These are phyloP conservation scores for Leishmania tarentolae DNA, from an alignment of 208 protist species.

Conservation along the genomic window DNA sequence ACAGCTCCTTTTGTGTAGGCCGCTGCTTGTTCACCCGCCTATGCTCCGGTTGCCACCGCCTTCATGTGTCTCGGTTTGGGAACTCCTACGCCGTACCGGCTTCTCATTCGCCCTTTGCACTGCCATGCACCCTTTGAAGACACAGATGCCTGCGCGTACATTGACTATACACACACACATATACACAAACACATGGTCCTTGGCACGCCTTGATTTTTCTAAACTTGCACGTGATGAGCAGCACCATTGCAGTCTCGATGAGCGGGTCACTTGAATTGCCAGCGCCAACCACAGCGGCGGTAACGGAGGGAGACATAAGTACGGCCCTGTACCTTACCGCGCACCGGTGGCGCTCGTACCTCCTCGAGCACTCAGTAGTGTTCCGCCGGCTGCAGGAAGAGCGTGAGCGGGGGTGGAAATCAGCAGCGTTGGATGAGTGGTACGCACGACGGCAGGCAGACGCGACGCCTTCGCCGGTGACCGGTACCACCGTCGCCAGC, in stretches of 20 bases:
- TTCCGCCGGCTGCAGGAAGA: constrained; percentile 57
- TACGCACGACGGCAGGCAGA: constrained; percentile 37
- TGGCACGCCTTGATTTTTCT: not conserved
- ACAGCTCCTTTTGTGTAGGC: not conserved
- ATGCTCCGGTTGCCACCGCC: not conserved
- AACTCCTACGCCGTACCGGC: not conserved
- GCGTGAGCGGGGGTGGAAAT: constrained; percentile 60
- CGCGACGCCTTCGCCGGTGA: not conserved
- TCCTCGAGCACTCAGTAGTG: constrained; percentile 30
- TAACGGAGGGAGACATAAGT: not conserved
- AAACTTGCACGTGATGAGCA: not conserved
- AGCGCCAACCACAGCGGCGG: not conserved
- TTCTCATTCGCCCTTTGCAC: not conserved
- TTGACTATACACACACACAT: not conserved
- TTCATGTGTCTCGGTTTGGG: not conserved
- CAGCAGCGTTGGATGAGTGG: constrained; percentile 64
- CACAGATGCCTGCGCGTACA: not conserved
- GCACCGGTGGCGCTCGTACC: constrained; percentile 45
- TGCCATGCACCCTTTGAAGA: not conserved
- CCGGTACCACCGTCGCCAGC: not conserved
- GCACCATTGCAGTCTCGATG: not conserved
- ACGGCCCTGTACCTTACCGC: constrained; percentile 8
- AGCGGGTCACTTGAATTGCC: not conserved
- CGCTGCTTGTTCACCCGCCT: not conserved
- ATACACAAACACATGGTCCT: not conserved